A percentile compares a stretch with the other conserved stretches of the same genome.
These are phyloP conservation scores for Phytophthora crassamura DNA, from an alignment of 352 stramenopile species.

Conservation along the genomic window DNA sequence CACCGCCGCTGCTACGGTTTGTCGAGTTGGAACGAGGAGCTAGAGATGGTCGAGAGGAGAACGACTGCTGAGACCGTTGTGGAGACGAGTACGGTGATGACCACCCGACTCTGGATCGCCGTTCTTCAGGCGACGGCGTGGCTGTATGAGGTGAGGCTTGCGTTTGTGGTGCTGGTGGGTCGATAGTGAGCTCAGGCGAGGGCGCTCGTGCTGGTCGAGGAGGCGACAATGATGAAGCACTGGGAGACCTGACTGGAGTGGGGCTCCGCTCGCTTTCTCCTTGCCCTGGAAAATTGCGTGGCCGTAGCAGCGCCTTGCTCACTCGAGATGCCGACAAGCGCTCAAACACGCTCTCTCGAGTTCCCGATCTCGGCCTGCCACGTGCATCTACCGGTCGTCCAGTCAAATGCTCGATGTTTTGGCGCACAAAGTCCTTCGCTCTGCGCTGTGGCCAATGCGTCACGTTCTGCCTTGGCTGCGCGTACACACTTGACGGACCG, in stretches of 20 bases:
- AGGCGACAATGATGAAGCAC: slow-evolving; percentile 17
- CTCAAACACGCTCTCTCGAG: slow-evolving; percentile 51
- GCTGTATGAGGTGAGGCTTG: slow-evolving; percentile 11
- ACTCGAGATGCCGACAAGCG: slow-evolving; percentile 40
- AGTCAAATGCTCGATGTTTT: slow-evolving; percentile 64
- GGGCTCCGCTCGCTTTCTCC: not conserved
- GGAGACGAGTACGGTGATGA: slow-evolving; percentile 24
- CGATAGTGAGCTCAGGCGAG: slow-evolving; percentile 25
- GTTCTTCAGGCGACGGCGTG: slow-evolving; percentile 13
- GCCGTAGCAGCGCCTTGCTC: slow-evolving; percentile 27
- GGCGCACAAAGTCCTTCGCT: slow-evolving; percentile 61
- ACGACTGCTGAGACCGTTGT: slow-evolving; percentile 34
- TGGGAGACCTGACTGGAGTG: not conserved
- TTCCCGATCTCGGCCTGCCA: not conserved
- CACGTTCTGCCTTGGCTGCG: slow-evolving; percentile 26
- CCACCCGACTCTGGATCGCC: slow-evolving; percentile 11
- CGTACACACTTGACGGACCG: slow-evolving; percentile 40
- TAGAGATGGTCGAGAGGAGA: slow-evolving; percentile 15
- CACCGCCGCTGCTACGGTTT: slow-evolving; percentile 17
- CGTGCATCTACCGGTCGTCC: slow-evolving; percentile 25
- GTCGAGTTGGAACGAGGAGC: slow-evolving; percentile 15
- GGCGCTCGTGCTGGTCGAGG: not conserved
- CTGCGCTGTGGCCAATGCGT: slow-evolving; percentile 29
- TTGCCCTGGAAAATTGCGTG: not conserved
- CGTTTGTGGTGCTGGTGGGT: slow-evolving; percentile 20